Evolutionary conservation across 169 alveolate species (phyloP).

Genomic region (Eimeria necatrix): DNA sequence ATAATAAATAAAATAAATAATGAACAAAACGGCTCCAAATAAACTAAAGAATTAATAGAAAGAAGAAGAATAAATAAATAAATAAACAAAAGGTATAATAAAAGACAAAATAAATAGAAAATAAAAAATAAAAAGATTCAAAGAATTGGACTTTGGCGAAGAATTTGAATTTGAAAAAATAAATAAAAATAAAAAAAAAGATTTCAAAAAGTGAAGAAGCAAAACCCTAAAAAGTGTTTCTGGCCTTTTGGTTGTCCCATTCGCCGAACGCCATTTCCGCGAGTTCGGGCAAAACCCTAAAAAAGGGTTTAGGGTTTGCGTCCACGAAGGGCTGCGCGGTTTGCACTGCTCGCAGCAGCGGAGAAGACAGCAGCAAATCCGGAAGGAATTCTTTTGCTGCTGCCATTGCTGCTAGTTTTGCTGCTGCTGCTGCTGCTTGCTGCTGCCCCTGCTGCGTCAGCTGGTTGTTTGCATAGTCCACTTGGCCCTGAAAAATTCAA

Average conservation of each 20-base stretch:
- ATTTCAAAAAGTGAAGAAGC: background rate
- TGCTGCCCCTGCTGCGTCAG: slow-evolving; percentile 7
- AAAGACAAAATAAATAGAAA: background rate
- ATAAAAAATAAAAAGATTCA: too few relatives aligned
- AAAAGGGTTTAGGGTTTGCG: background rate
- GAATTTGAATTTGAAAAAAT: background rate
- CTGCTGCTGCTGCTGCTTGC: slow-evolving; percentile 52
- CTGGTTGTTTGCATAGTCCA: slow-evolving; percentile 65
- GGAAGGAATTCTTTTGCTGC: background rate
- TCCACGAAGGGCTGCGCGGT: slow-evolving; percentile 44
- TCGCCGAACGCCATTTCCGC: slow-evolving; percentile 63
- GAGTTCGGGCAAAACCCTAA: background rate
- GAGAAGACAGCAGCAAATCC: slow-evolving; percentile 3
- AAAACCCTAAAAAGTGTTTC: background rate
- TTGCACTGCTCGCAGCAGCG: background rate
- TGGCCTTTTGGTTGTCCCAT: slow-evolving; percentile 70
- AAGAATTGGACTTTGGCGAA: too few relatives aligned
- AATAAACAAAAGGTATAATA: background rate
- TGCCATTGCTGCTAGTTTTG: background rate
- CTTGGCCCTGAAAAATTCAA: slow-evolving; percentile 44
- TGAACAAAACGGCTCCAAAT: background rate
- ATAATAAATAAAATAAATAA: too few relatives aligned
- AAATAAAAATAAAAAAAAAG: too few relatives aligned
- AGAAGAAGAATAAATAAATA: too few relatives aligned
- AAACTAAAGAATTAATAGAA: too few relatives aligned